A percentile compares a stretch with the other conserved stretches of the same genome.
Conservation (phyloP, 176 grass and related monocot species). For the bread wheat (Triticum aestivum) region IWGSC_CS_RefSeq_v2.1 NC_057813.1:596371657-596372156, state of each 20-base stretch:
- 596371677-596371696: constrained; percentile 56
- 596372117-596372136: constrained; percentile 25
- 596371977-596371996: constrained; percentile 83
- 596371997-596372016: constrained; percentile 52
- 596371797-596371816: constrained; percentile 63
- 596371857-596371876: constrained; percentile 49
- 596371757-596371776: background rate
- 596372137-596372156: constrained; percentile 64
- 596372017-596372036: constrained; percentile 59
- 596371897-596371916: constrained; percentile 28
- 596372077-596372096: constrained; percentile 46
- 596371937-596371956: constrained; percentile 57
- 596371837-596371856: constrained; percentile 62
- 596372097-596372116: constrained; percentile 48
- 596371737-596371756: constrained; percentile 63
- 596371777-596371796: constrained; percentile 10
- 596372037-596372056: constrained; percentile 6
- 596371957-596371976: constrained; percentile 58
- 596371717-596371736: constrained; percentile 75
- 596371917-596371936: constrained; percentile 38
- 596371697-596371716: constrained; percentile 63
- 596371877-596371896: too few relatives aligned
- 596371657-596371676: constrained; percentile 63
- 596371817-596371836: constrained; percentile 78
- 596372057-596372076: constrained; percentile 25